A percentile compares a stretch with the other conserved stretches of the same genome.
phyloP scores from a whole-genome alignment of 2,329 filamentous ascomycete genomes.

The Scytalidium lignicola region DNA sequence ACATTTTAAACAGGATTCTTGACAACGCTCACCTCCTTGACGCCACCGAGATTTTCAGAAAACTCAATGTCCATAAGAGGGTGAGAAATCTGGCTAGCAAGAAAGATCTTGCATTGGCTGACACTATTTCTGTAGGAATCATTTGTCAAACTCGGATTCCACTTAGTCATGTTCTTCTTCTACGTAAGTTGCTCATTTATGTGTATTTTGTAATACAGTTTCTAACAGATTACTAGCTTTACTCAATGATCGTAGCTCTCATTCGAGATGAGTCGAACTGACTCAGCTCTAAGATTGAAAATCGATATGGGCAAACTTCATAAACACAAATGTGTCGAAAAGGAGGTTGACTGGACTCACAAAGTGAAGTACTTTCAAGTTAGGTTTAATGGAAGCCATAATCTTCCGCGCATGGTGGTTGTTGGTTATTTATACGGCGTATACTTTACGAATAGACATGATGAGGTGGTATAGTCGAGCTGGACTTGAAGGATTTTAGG shows the following conservation, averaged over 20 bases:
- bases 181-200: constrained; percentile 43
- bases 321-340: background rate
- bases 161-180: constrained; percentile 99
- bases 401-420: background rate
- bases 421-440: background rate
- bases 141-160: constrained; percentile 98
- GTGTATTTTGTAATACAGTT: background rate
- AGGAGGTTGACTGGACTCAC: background rate
- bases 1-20: constrained; percentile 64
- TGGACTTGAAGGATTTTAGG: background rate
- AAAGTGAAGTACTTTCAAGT: background rate
- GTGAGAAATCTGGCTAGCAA: constrained; percentile 39
- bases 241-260: constrained; percentile 72
- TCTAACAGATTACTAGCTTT: constrained; percentile 46
- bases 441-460: background rate
- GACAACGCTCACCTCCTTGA: constrained; percentile 97
- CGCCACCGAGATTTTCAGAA: constrained; percentile 98
- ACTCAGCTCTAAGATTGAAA: constrained; percentile 28
- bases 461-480: background rate
- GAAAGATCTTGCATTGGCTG: background rate
- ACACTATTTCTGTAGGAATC: constrained; percentile 64
- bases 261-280: constrained; percentile 92
- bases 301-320: constrained; percentile 12
- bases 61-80: constrained; percentile 99
- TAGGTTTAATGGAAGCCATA: background rate